Evolutionary conservation across 352 stramenopile genomes (phyloP).

Genomic region (Pythium scleroteichum): DNA sequence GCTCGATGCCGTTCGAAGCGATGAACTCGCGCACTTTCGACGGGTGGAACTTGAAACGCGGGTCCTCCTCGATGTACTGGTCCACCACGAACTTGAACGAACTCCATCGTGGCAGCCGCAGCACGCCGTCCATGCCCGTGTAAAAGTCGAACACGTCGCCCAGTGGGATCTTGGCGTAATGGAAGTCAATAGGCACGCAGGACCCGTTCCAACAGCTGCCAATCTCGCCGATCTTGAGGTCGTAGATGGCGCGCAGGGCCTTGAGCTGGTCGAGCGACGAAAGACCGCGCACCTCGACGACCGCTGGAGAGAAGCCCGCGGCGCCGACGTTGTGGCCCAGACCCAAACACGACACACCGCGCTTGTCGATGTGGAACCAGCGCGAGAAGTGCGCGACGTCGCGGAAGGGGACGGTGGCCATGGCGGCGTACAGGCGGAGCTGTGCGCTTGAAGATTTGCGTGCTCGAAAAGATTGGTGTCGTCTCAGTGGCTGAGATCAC

Average conservation of each 20-base stretch:
- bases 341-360: background rate
- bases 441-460: no score
- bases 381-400: background rate
- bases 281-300: background rate
- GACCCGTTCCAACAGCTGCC: constrained; percentile 2
- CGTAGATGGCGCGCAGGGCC: background rate
- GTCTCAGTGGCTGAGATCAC: no score
- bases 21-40: constrained; percentile 25
- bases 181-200: background rate
- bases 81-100: constrained; percentile 27
- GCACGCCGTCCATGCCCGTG: constrained; percentile 15
- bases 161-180: constrained; percentile 3
- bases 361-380: background rate
- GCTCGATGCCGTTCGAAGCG: constrained; percentile 21
- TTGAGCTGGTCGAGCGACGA: background rate
- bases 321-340: background rate
- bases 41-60: constrained; percentile 24
- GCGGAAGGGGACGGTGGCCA: background rate
- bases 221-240: constrained; percentile 6
- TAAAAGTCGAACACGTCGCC: constrained; percentile 31
- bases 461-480: no score
- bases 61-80: constrained; percentile 23
- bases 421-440: no score
- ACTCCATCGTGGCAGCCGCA: constrained; percentile 24
- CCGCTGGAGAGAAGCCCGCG: background rate